phyloP scores from a whole-genome alignment of 1,284 basidiomycete genomes.

The Leccinum angustisporum region DNA sequence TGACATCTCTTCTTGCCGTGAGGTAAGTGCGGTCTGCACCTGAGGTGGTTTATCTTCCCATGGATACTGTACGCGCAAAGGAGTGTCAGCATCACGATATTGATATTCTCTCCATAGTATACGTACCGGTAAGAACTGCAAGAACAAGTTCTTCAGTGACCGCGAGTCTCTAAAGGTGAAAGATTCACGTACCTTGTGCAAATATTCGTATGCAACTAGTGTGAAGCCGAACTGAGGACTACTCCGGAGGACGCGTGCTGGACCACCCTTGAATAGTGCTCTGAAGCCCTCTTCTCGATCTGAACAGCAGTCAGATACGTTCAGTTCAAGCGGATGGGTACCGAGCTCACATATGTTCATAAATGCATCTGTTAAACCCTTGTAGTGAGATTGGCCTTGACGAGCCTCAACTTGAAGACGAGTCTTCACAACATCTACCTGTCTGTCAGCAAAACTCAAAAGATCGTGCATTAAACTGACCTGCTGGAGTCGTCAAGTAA shows the following conservation, averaged over 20 bases:
- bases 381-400: constrained; percentile 91
- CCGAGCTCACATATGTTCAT: constrained; percentile 74
- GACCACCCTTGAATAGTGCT: constrained; percentile 95
- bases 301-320: constrained; percentile 32
- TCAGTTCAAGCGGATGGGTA: background rate
- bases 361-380: constrained; percentile 88
- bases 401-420: constrained; percentile 94
- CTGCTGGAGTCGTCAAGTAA: constrained; percentile 82
- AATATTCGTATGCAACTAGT: constrained; percentile 83
- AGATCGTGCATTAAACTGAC: constrained; percentile 40
- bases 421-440: constrained; percentile 95
- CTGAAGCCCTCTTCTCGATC: constrained; percentile 84
- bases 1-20: constrained; percentile 79
- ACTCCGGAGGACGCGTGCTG: constrained; percentile 87
- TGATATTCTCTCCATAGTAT: background rate
- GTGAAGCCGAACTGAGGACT: constrained; percentile 93
- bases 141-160: constrained; percentile 1
- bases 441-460: constrained; percentile 14
- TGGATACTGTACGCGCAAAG: constrained; percentile 59
- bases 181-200: constrained; percentile 57
- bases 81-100: constrained; percentile 10
- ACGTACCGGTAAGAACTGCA: constrained; percentile 70
- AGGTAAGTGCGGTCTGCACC: constrained; percentile 70
- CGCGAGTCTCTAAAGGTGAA: background rate
- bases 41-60: constrained; percentile 64